These are phyloP conservation scores for Coccomyxa subellipsoidea DNA, from an alignment of 163 green algal genomes.

Conservation along the genomic window DNA sequence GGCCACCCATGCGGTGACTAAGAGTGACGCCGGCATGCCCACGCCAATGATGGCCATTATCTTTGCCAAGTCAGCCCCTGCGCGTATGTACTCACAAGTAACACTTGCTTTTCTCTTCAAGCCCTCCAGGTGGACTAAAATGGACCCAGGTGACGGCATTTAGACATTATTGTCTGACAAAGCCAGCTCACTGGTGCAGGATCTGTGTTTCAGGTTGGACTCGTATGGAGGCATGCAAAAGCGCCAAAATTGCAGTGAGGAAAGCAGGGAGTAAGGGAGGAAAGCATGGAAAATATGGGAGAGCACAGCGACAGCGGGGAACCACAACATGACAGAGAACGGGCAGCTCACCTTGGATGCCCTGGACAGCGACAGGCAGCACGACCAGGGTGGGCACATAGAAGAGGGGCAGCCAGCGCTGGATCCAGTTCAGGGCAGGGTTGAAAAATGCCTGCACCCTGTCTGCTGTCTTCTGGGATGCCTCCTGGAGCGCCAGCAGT, in stretches of 20 bases:
- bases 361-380: constrained; percentile 68
- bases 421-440: constrained; percentile 77
- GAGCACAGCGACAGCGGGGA: too few species aligned
- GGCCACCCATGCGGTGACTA: constrained; percentile 60
- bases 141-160: too few species aligned
- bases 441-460: constrained; percentile 50
- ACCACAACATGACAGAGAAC: background rate
- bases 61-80: constrained; percentile 59
- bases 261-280: too few species aligned
- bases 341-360: constrained; percentile 47
- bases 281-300: too few species aligned
- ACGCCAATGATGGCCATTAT: constrained; percentile 65
- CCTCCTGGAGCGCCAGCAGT: constrained; percentile 29
- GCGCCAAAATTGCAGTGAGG: too few species aligned
- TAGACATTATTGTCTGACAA: too few species aligned
- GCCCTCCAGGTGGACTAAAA: too few species aligned
- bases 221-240: too few species aligned
- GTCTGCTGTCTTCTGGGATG: constrained; percentile 24
- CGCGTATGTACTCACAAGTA: too few species aligned
- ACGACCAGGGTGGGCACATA: constrained; percentile 86
- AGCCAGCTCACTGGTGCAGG: too few species aligned
- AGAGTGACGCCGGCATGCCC: constrained; percentile 63
- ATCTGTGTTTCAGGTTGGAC: too few species aligned
- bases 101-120: too few species aligned
- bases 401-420: constrained; percentile 88